Percentiles rank a stretch among this genome's conserved stretches.
These are phyloP conservation scores for Mortierella sp. DNA, from an alignment of 371 early-diverging fungal genomes.

Conservation along the genomic window DNA sequence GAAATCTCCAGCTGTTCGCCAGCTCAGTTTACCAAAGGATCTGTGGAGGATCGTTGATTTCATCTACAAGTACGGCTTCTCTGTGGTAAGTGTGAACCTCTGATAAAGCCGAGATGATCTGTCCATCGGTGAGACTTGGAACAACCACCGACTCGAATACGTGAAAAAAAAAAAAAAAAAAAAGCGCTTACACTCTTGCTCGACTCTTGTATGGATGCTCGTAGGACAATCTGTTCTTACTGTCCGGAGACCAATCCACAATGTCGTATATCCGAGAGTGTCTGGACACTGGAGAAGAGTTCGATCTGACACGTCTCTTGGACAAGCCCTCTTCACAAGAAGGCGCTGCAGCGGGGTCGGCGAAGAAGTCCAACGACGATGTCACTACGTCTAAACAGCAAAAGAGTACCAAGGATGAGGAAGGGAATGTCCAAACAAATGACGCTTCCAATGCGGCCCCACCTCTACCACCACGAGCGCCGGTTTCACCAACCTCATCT, in stretches of 20 bases:
- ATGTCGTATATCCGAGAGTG: conserved; percentile 80
- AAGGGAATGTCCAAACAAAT: conserved; percentile 2
- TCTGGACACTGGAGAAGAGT: conserved; percentile 81
- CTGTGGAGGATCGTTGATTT: conserved; percentile 86
- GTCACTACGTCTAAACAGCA: background rate
- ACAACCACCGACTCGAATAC: too few species aligned
- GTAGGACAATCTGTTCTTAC: conserved; percentile 74
- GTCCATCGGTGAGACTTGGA: too few species aligned
- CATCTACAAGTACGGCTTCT: conserved; percentile 72
- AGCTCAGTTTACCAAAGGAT: conserved; percentile 81
- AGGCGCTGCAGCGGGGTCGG: background rate
- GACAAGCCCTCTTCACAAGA: conserved; percentile 35
- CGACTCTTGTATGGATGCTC: background rate
- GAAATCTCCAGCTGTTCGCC: conserved; percentile 50
- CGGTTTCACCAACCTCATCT: background rate
- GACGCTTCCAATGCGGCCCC: conserved; percentile 3
- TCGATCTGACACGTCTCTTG: conserved; percentile 68
- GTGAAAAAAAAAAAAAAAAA: too few species aligned
- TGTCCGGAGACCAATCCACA: conserved; percentile 72
- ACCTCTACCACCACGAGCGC: background rate
- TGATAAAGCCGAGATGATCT: background rate
- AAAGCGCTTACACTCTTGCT: too few species aligned
- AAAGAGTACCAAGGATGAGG: background rate
- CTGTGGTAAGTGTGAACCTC: conserved; percentile 56
- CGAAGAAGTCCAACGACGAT: background rate